Evolutionary conservation across 441 rosid species (phyloP).

Genomic region (Gossypium schwendimanii): DNA sequence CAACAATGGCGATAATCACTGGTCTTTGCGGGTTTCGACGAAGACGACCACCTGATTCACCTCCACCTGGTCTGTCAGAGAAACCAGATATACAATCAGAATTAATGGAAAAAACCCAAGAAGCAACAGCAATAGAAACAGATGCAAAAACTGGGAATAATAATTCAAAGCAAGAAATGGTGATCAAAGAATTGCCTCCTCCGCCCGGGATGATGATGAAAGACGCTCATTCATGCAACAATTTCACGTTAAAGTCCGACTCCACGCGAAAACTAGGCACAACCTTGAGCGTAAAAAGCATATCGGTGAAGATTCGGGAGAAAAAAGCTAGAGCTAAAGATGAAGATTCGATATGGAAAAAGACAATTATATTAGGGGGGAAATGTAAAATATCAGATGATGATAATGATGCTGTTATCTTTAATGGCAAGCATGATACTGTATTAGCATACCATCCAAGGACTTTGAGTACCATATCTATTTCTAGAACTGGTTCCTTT

Average conservation of each 20-base stretch:
- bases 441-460: constrained; percentile 34
- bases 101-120: not conserved
- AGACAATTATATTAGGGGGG: constrained; percentile 63
- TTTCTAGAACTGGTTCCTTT: constrained; percentile 35
- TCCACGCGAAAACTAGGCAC: constrained; percentile 22
- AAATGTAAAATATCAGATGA: constrained; percentile 47
- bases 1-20: constrained; percentile 29
- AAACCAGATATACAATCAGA: not conserved
- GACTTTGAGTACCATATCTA: constrained; percentile 12
- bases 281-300: constrained; percentile 28
- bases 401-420: constrained; percentile 28
- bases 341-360: constrained; percentile 48
- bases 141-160: not conserved
- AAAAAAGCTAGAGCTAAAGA: constrained; percentile 29
- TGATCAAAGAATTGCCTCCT: constrained; percentile 20
- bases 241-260: constrained; percentile 10
- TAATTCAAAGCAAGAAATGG: not conserved
- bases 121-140: not conserved
- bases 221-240: constrained; percentile 28
- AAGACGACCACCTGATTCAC: constrained; percentile 10
- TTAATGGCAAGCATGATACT: constrained; percentile 31
- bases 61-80: not conserved
- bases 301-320: constrained; percentile 23
- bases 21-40: constrained; percentile 36
- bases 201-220: constrained; percentile 31